phyloP scores from a whole-genome alignment of 352 stramenopile species.

The Phytophthora pinifolia region DNA sequence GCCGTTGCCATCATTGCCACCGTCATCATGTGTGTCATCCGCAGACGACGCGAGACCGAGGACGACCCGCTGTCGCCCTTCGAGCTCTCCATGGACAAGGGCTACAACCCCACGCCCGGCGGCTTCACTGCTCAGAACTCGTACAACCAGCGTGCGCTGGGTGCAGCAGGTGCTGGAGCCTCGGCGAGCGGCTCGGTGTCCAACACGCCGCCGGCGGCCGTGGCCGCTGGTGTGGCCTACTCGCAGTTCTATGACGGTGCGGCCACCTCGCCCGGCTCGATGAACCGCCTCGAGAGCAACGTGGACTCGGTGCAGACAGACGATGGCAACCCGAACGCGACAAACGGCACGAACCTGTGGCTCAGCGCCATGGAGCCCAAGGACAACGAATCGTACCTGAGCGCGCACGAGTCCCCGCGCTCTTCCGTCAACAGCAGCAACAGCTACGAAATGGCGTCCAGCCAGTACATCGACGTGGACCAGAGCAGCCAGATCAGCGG shows the following conservation, averaged over 20 bases:
- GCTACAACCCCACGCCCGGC: slow-evolving; percentile 45
- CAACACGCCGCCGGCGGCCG: slow-evolving; percentile 33
- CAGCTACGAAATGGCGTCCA: slow-evolving; percentile 53
- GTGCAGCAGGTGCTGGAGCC: slow-evolving; percentile 15
- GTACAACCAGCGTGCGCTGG: slow-evolving; percentile 41
- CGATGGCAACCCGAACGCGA: slow-evolving; percentile 16
- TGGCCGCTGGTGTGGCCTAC: slow-evolving; percentile 61
- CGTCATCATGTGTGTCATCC: slow-evolving; percentile 58
- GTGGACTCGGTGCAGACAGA: slow-evolving; percentile 31
- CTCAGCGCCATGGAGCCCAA: slow-evolving; percentile 82
- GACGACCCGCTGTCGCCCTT: slow-evolving; percentile 82
- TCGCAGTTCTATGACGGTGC: slow-evolving; percentile 76
- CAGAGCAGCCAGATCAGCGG: slow-evolving; percentile 74
- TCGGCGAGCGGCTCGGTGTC: slow-evolving; percentile 25
- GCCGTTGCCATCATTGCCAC: slow-evolving; percentile 58
- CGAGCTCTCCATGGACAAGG: slow-evolving; percentile 86
- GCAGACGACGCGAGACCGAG: slow-evolving; percentile 53
- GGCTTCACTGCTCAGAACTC: slow-evolving; percentile 39
- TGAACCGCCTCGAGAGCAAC: slow-evolving; percentile 29
- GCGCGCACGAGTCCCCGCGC: slow-evolving; percentile 50
- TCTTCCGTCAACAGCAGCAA: slow-evolving; percentile 57
- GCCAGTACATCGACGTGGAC: slow-evolving; percentile 39
- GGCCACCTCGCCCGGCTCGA: slow-evolving; percentile 52
- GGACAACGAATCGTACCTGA: slow-evolving; percentile 73
- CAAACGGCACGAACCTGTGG: slow-evolving; percentile 70